phyloP scores from a whole-genome alignment of 108 stramenopile species.

The Cyclotella cryptica region DNA sequence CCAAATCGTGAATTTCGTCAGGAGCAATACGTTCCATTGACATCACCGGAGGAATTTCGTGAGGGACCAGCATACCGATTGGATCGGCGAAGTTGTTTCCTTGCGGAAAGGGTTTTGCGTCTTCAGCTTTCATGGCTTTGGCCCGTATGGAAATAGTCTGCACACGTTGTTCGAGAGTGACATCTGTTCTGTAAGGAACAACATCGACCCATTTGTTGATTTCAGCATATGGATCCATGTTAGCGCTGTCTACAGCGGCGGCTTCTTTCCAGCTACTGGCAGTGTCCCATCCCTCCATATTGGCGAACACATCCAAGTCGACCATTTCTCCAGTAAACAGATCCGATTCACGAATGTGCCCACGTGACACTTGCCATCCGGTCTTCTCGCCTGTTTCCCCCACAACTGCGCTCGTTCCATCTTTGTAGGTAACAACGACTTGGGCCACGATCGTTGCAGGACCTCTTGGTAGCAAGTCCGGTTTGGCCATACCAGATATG shows the following conservation, averaged over 20 bases:
- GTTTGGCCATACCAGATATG: slow-evolving; percentile 34
- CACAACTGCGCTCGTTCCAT: slow-evolving; percentile 12
- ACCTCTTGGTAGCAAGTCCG: slow-evolving; percentile 26
- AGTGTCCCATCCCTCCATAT: slow-evolving; percentile 49
- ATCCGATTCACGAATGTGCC: slow-evolving; percentile 43
- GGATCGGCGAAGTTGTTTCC: slow-evolving; percentile 24
- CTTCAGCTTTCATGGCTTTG: slow-evolving; percentile 13
- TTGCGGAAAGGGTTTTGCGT: background rate
- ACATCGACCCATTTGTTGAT: slow-evolving; percentile 24
- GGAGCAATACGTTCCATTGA: slow-evolving; percentile 40
- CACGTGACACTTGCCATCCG: slow-evolving; percentile 40
- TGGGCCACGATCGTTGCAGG: slow-evolving; percentile 39
- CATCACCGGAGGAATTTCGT: slow-evolving; percentile 40
- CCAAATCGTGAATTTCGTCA: slow-evolving; percentile 47
- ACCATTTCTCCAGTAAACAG: slow-evolving; percentile 52
- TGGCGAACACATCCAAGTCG: slow-evolving; percentile 17
- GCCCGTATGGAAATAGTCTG: slow-evolving; percentile 24
- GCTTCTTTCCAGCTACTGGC: slow-evolving; percentile 14
- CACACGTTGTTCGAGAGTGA: slow-evolving; percentile 20
- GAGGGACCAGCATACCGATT: slow-evolving; percentile 34
- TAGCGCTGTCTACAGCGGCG: background rate
- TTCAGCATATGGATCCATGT: slow-evolving; percentile 9
- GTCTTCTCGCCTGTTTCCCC: slow-evolving; percentile 9
- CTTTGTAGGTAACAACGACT: slow-evolving; percentile 10
- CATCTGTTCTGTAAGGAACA: slow-evolving; percentile 25